Evolutionary conservation across 108 stramenopile genomes (phyloP), one percentile per base, ranked within the genome.

Genomic region (Fistulifera solaris): DNA sequence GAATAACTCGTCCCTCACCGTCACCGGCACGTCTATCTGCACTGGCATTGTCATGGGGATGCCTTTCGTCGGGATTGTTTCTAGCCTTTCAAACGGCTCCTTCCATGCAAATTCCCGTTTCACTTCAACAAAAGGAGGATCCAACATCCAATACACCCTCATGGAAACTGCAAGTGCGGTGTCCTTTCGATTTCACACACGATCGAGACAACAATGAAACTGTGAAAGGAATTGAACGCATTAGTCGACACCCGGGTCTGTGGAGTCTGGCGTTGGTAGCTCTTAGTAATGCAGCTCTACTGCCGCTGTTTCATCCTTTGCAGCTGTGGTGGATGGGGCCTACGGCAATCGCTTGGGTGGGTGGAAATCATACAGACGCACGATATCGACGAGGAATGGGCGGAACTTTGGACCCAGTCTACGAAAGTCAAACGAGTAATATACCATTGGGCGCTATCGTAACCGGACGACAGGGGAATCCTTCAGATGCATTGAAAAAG

Each of bases 141-240:
- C 31, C 31, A 3, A 35, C 31, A 35, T 35, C 31, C 31, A 8
- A 3, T 35, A 6, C 31, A 8, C 3, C 31, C 8, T 58, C 40
- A 45, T 56, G 45, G 46, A 66, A 54, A 2, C 73, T 78, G 61
- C 83, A 94, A 70, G 82, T 94, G 27, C 83, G 87, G 21, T 95
- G 94, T 68, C 94, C 94, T 3, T 89, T 93, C 52, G 94, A 95
- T 70, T 93, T 95, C 59, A 65, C 80, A 2, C 82, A 70, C 38
- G 44, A 47, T 22, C 47, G 38, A 41, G 31, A 35, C 8, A 35
- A 35, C 31, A 19, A 38, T 12, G 58, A 62, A 24, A 56, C 25
- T 27, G 41, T 83, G 14, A 61, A 58, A 12, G 90, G 90, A 17
- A 52, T 91, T 43, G 90, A 92, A 25, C 59, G 94, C 25, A 73